Percentiles rank a stretch among this genome's conserved stretches.
Evolutionary conservation across 768 basidiomycete species (phyloP).

Genomic region (Leccinellum rugosiceps): DNA sequence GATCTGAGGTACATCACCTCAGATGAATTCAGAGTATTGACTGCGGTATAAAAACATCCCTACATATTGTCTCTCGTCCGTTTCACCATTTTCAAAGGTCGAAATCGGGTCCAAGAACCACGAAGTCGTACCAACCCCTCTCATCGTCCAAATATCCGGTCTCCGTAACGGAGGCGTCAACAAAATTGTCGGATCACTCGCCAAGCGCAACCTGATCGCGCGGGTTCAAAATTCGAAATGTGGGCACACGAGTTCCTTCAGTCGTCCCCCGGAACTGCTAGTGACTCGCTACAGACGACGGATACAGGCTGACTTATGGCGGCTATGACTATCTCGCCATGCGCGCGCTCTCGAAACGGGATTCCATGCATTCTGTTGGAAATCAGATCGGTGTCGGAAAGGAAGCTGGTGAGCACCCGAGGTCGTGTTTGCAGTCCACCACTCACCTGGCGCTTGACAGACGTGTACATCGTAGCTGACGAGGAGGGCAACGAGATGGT

Average conservation of each 20-base stretch:
- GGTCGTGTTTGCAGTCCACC: background rate
- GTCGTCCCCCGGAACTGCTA: background rate
- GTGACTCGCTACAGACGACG: conserved; percentile 72
- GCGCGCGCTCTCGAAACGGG: conserved; percentile 86
- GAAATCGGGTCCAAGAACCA: conserved; percentile 99
- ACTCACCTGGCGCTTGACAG: conserved; percentile 28
- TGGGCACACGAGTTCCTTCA: conserved; percentile 31
- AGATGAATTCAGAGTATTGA: conserved; percentile 94
- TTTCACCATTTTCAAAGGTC: conserved; percentile 49
- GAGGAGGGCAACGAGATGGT: conserved; percentile 82
- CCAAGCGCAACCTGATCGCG: conserved; percentile 88
- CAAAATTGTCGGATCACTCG: conserved; percentile 85
- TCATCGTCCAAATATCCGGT: conserved; percentile 93
- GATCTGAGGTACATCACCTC: conserved; percentile 90
- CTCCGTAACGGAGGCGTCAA: conserved; percentile 90
- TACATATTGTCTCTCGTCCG: background rate
- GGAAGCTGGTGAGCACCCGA: conserved; percentile 70
- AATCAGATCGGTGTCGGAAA: conserved; percentile 99
- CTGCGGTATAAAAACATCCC: conserved; percentile 56
- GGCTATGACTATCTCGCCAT: conserved; percentile 98
- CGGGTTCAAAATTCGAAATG: conserved; percentile 92
- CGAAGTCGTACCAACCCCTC: conserved; percentile 84
- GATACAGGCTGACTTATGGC: conserved; percentile 95
- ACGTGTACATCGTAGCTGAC: conserved; percentile 90
- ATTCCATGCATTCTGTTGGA: conserved; percentile 86